phyloP scores from a whole-genome alignment of 306 rosid species.

The Lablab purpureus region DNA sequence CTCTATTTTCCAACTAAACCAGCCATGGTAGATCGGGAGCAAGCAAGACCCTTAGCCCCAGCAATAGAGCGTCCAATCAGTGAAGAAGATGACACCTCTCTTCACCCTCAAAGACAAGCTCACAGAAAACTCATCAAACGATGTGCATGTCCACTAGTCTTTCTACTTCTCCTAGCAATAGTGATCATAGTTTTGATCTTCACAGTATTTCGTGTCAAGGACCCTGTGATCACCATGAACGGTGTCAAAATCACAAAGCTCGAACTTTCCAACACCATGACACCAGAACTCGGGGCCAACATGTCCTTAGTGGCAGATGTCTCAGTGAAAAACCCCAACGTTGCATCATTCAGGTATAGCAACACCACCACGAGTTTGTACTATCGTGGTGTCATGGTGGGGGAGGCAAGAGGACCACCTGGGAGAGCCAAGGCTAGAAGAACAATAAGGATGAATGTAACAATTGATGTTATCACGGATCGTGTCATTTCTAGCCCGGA shows the following conservation, averaged over 20 bases:
- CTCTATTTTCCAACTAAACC: neutral
- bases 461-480: slow-evolving; percentile 51
- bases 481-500: slow-evolving; percentile 45
- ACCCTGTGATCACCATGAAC: slow-evolving; percentile 64
- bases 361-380: slow-evolving; percentile 67
- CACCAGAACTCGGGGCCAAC: slow-evolving; percentile 53
- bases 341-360: slow-evolving; percentile 61
- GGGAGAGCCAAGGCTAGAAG: slow-evolving; percentile 59
- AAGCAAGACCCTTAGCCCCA: slow-evolving; percentile 60
- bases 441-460: slow-evolving; percentile 65
- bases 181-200: slow-evolving; percentile 50
- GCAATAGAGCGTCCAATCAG: slow-evolving; percentile 25
- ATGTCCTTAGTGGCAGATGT: slow-evolving; percentile 60
- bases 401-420: slow-evolving; percentile 65
- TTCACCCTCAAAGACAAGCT: neutral
- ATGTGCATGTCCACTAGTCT: slow-evolving; percentile 44
- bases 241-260: slow-evolving; percentile 49
- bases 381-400: slow-evolving; percentile 52
- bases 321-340: slow-evolving; percentile 67
- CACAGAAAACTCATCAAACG: slow-evolving; percentile 49
- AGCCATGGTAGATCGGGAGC: slow-evolving; percentile 59
- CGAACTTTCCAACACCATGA: slow-evolving; percentile 45
- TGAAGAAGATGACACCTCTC: slow-evolving; percentile 30
- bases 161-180: slow-evolving; percentile 39
- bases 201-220: slow-evolving; percentile 62